Conservation (phyloP, 768 basidiomycete genomes). For the Pholiota conissans region DNA sequence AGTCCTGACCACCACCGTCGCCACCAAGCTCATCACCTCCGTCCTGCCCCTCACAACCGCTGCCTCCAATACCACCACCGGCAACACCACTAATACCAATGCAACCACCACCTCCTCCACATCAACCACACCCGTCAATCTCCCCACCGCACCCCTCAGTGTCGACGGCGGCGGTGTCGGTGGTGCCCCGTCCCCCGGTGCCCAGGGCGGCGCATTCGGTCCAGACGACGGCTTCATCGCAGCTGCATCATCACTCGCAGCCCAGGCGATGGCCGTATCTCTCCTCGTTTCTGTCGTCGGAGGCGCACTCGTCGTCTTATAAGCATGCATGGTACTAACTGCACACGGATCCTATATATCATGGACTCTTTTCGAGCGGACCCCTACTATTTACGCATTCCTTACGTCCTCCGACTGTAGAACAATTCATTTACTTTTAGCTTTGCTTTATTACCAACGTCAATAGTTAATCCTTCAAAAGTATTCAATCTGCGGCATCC, state of each 20-base stretch:
- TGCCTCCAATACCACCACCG: conserved; percentile 10
- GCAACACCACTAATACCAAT: conserved; percentile 17
- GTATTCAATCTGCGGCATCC: conserved; percentile 16
- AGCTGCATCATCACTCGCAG: conserved; percentile 46
- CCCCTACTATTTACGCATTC: conserved; percentile 9
- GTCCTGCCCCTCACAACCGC: conserved; percentile 30
- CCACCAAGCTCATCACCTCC: conserved; percentile 46
- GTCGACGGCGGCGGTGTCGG: conserved; percentile 53
- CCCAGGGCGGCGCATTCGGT: conserved; percentile 56
- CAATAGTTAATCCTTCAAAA: conserved; percentile 5
- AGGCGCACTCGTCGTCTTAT: conserved; percentile 47
- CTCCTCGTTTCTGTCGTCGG: conserved; percentile 48
- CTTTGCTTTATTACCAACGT: conserved; percentile 5
- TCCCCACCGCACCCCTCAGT: conserved; percentile 60
- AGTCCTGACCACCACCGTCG: conserved; percentile 37
- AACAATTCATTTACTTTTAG: conserved; percentile 12
- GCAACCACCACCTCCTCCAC: conserved; percentile 33
- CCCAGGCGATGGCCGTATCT: conserved; percentile 44
- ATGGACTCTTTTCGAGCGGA: conserved; percentile 21
- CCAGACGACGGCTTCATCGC: conserved; percentile 69
- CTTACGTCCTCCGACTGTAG: conserved; percentile 8
- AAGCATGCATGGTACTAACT: conserved; percentile 15
- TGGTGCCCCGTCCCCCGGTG: conserved; percentile 65
- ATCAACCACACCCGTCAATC: conserved; percentile 34
- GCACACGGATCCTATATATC: conserved; percentile 14